phyloP scores from a whole-genome alignment of 495 filamentous ascomycete species.

The Penicillium robsamsonii region DNA sequence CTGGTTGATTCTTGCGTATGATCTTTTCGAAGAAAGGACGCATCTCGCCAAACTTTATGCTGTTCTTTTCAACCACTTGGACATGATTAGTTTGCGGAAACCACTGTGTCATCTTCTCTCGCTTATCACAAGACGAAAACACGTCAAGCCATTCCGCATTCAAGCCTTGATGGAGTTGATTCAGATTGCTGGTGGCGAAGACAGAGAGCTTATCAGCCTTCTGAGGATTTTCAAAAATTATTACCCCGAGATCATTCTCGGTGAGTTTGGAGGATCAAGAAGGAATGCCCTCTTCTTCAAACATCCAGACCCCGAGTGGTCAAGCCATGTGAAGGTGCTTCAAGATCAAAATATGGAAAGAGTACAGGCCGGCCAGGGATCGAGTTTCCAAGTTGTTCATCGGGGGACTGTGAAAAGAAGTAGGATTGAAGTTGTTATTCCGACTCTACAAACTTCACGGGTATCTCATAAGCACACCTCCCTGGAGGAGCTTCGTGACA shows the following conservation, averaged over 20 bases:
- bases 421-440: conserved; percentile 55
- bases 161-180: conserved; percentile 68
- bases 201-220: conserved; percentile 74
- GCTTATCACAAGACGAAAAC: conserved; percentile 77
- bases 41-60: conserved; percentile 70
- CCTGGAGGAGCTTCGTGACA: conserved; percentile 74
- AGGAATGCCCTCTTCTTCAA: conserved; percentile 48
- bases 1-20: conserved; percentile 80
- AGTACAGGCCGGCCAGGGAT: conserved; percentile 25
- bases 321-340: conserved; percentile 61
- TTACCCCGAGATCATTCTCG: conserved; percentile 85
- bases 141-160: conserved; percentile 82
- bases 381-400: conserved; percentile 45
- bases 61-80: conserved; percentile 78
- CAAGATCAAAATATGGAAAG: conserved; percentile 54
- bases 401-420: conserved; percentile 44
- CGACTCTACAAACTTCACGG: conserved; percentile 70
- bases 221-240: conserved; percentile 84
- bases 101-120: conserved; percentile 79
- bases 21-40: conserved; percentile 62
- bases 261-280: conserved; percentile 48
- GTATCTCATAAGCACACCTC: conserved; percentile 51
- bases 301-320: conserved; percentile 79
- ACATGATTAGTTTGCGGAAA: conserved; percentile 62
- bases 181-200: conserved; percentile 49